Percentiles rank a stretch among this genome's conserved stretches.
Conservation (phyloP, 495 filamentous ascomycete species). For the Recurvomyces mirabilis region DNA sequence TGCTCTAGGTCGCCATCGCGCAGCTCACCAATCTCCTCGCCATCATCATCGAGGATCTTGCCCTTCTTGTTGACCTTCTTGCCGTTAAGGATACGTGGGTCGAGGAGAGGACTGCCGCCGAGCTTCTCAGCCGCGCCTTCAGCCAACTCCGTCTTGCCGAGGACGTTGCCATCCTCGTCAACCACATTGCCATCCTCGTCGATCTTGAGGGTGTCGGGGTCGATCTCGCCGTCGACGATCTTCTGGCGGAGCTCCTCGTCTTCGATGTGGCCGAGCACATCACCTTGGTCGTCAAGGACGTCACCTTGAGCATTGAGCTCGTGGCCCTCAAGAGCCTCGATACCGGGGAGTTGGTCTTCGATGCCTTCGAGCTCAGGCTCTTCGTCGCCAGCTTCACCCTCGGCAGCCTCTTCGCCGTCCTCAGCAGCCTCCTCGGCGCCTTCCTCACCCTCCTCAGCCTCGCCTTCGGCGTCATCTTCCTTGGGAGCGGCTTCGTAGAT, state of each 20-base stretch:
- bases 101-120: constrained; percentile 28
- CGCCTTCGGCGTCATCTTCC: constrained; percentile 25
- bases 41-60: constrained; percentile 43
- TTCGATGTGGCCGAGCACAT: constrained; percentile 31
- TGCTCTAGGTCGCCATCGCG: constrained; percentile 37
- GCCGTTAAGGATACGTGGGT: constrained; percentile 40
- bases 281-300: constrained; percentile 31
- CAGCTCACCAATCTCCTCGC: constrained; percentile 40
- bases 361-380: constrained; percentile 27
- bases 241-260: constrained; percentile 30
- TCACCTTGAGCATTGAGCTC: constrained; percentile 50
- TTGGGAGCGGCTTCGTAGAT: constrained; percentile 27
- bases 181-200: constrained; percentile 49
- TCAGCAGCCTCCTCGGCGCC: constrained; percentile 24
- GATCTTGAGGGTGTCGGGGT: constrained; percentile 42
- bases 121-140: constrained; percentile 34
- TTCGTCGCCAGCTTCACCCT: constrained; percentile 18
- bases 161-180: constrained; percentile 48
- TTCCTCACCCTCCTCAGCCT: constrained; percentile 13
- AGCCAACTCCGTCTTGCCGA: constrained; percentile 41
- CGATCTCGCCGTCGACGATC: constrained; percentile 22
- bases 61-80: constrained; percentile 46
- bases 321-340: constrained; percentile 48
- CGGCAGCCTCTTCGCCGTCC: constrained; percentile 18
- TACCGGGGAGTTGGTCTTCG: constrained; percentile 38